These are phyloP conservation scores for Chlorella vulgaris DNA, from an alignment of 139 green algal genomes.

Conservation along the genomic window DNA sequence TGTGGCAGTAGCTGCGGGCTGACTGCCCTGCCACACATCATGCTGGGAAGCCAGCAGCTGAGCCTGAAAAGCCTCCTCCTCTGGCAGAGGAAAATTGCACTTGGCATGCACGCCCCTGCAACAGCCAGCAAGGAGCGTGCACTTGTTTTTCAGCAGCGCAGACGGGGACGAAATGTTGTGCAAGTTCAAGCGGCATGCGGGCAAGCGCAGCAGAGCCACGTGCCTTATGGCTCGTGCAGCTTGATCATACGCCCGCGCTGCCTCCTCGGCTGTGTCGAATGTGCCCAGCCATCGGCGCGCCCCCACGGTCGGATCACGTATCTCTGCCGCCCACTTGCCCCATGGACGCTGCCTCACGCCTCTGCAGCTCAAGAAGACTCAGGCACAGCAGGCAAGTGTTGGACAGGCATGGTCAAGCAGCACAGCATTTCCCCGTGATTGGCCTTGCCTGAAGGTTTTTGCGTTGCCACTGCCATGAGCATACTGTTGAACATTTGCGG, in stretches of 20 bases:
- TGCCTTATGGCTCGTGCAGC: conserved; percentile 82
- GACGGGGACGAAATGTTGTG: too few relatives aligned
- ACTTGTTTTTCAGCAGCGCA: too few relatives aligned
- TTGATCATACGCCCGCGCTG: conserved; percentile 92
- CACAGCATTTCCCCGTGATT: not conserved
- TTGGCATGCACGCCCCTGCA: conserved; percentile 74
- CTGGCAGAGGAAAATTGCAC: conserved; percentile 87
- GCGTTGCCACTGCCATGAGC: not conserved
- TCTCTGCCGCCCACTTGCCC: conserved; percentile 98
- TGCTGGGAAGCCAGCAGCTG: not conserved
- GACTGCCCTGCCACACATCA: not conserved
- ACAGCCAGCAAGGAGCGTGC: not conserved
- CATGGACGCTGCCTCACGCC: conserved; percentile 96
- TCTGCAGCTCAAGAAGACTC: not conserved
- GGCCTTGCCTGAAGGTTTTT: not conserved
- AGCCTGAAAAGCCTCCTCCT: conserved; percentile 41
- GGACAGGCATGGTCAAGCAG: too few relatives aligned
- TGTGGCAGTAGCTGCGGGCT: not conserved
- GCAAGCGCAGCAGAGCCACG: not conserved
- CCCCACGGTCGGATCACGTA: conserved; percentile 91
- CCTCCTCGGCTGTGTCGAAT: conserved; percentile 95
- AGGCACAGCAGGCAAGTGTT: too few relatives aligned
- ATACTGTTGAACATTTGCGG: not conserved
- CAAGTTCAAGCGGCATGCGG: too few relatives aligned
- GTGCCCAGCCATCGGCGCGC: conserved; percentile 93